Conservation (phyloP, 2,329 filamentous ascomycete species). For the Trichoderma sp. region DNA sequence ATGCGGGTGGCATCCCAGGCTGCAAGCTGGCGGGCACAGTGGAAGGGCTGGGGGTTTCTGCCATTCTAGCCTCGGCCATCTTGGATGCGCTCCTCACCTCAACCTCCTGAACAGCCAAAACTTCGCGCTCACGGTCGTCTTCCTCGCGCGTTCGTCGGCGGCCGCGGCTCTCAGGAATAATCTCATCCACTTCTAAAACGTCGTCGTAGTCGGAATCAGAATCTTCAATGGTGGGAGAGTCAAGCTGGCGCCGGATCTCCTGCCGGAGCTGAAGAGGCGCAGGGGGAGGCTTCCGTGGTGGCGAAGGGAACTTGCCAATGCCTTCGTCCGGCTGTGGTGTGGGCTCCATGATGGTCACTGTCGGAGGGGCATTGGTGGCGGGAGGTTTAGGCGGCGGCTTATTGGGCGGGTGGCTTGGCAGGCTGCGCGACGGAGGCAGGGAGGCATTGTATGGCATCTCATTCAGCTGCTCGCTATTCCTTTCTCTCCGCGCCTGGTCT, state of each 20-base stretch:
- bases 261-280: conserved; percentile 72
- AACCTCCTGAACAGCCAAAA: conserved; percentile 65
- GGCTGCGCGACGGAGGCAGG: conserved; percentile 58
- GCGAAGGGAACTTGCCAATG: conserved; percentile 56
- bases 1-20: conserved; percentile 46
- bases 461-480: conserved; percentile 43
- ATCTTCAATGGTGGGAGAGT: conserved; percentile 52
- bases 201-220: conserved; percentile 85
- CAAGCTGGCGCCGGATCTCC: conserved; percentile 28
- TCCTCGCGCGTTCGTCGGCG: conserved; percentile 84
- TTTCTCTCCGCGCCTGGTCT: conserved; percentile 48
- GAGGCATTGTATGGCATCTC: conserved; percentile 53
- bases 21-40: conserved; percentile 37
- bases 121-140: conserved; percentile 77
- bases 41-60: conserved; percentile 32
- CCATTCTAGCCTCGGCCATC: conserved; percentile 59
- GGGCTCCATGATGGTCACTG: conserved; percentile 45
- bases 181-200: conserved; percentile 67
- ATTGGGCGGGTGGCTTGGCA: conserved; percentile 53
- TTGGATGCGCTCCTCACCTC: conserved; percentile 73
- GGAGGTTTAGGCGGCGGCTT: conserved; percentile 56
- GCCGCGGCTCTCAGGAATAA: conserved; percentile 64
- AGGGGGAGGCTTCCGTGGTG: conserved; percentile 78
- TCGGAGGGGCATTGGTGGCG: conserved; percentile 36
- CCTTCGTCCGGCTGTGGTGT: conserved; percentile 48